Evolutionary conservation across 208 protist genomes (phyloP), one percentile per base, ranked within the genome.

Genomic region (Hexamita inflata): DNA sequence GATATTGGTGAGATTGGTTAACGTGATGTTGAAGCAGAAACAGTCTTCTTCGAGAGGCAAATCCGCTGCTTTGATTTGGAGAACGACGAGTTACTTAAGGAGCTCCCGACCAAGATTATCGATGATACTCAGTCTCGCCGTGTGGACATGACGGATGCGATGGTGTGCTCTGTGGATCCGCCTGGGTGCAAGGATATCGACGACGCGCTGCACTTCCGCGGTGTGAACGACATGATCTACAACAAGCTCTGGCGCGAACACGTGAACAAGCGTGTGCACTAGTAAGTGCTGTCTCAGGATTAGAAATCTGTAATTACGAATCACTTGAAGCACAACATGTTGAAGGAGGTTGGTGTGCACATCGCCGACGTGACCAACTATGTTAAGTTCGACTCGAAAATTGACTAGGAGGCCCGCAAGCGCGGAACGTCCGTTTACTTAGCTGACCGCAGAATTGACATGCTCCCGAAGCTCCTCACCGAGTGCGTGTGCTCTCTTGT

Each of bases 281-380:
- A n/a, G n/a, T n/a, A n/a, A n/a, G n/a, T n/a, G n/a, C n/a, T n/a
- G n/a, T n/a, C n/a, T n/a, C n/a, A n/a, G n/a, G n/a, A n/a, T n/a
- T n/a, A n/a, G n/a, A n/a, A n/a, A n/a, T n/a, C n/a, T n/a, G n/a
- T n/a, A n/a, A n/a, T n/a, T n/a, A n/a, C n/a, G n/a, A n/a, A n/a
- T n/a, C n/a, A n/a, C n/a, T n/a, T n/a, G n/a, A n/a, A n/a, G n/a
- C n/a, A n/a, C n/a, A n/a, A n/a, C n/a, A n/a, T n/a, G n/a, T n/a
- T n/a, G n/a, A n/a, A n/a, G n/a, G 88, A 94, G 78, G 86, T 96
- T 30, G 92, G 92, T 64, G 92, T 96, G 64, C 92, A 97, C 82
- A 97, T 97, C 78, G 94, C 94, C 24, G 94, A 97, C 80, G 93
- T 96, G 0, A 88, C 91, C 1, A 84, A 93, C 83, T 97, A 95